Evolutionary conservation across 441 rosid genomes (phyloP), one percentile per base, ranked within the genome.

Genomic region (Hura crepitans): DNA sequence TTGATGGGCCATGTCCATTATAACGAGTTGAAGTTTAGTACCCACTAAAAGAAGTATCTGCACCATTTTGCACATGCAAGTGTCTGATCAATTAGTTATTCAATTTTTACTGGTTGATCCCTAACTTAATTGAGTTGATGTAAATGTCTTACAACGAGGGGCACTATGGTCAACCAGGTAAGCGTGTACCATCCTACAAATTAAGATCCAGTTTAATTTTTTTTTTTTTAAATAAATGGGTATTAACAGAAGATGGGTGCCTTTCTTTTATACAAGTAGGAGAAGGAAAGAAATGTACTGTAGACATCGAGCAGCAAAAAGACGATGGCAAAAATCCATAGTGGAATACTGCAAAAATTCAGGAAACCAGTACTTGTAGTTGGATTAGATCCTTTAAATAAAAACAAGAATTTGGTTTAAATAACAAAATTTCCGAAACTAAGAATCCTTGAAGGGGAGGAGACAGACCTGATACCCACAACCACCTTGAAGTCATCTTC

Each of bases 401-500:
- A 9, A 1, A 1, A 42, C 12, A 42, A 9, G 2, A 12, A 42
- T 9, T 9, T 42, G 14, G 3, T 1, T 2, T 9, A 11, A 10
- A 42, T 37, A 42, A 42, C 4, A 35, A 17, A 28, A 62, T 13
- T 5, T 15, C 12, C 43, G 56, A 20, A 9, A n/a, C n/a, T n/a
- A n/a, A n/a, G n/a, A n/a, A n/a, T n/a, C n/a, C n/a, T n/a, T n/a
- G n/a, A n/a, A n/a, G 35, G 3, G 57, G 23, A 6, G 25, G 70
- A 33, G 51, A 54, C 54, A 28, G 22, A 85, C 89, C 93, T 86
- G 35, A 85, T 80, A 33, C 93, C 89, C 4, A 86, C 93, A 10
- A 86, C 93, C 62, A 82, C 88, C 72, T 86, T 88, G 62, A 88
- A 86, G 69, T 86, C 89, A 57, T 86, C 93, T 80, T 88, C 90